phyloP scores from a whole-genome alignment of 2,329 filamentous ascomycete genomes.

The Botrytis squamosa region DNA sequence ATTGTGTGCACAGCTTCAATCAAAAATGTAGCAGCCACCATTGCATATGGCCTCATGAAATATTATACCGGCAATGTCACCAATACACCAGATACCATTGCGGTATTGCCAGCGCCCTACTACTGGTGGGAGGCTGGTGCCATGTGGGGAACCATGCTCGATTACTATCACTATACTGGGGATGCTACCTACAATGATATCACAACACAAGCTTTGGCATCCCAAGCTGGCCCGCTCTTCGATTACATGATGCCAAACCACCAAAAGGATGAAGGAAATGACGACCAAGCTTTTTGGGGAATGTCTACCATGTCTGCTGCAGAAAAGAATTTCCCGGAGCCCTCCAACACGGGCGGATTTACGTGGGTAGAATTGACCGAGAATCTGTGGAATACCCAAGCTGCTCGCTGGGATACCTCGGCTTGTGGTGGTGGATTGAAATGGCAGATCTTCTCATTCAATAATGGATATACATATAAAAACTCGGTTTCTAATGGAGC shows the following conservation, averaged over 20 bases:
- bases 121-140: conserved; percentile 59
- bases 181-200: conserved; percentile 61
- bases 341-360: conserved; percentile 51
- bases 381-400: conserved; percentile 72
- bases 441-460: conserved; percentile 79
- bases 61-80: conserved; percentile 64
- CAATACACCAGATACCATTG: conserved; percentile 54
- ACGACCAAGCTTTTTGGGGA: conserved; percentile 74
- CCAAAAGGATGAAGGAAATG: conserved; percentile 64
- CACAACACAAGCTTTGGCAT: conserved; percentile 57
- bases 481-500: conserved; percentile 78
- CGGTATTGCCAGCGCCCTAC: conserved; percentile 63
- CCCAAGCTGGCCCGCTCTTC: conserved; percentile 57
- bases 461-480: conserved; percentile 80
- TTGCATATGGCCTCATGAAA: conserved; percentile 60
- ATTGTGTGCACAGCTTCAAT: conserved; percentile 52
- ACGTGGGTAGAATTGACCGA: conserved; percentile 65
- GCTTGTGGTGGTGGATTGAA: conserved; percentile 70
- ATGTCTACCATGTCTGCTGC: conserved; percentile 66
- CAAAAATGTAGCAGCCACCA: conserved; percentile 56
- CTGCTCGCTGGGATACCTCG: conserved; percentile 66
- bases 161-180: conserved; percentile 67
- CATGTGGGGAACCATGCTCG: conserved; percentile 65
- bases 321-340: conserved; percentile 64
- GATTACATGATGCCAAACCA: conserved; percentile 61